Evolutionary conservation across 2,329 filamentous ascomycete species (phyloP).

Genomic region (Cercospora janseana): DNA sequence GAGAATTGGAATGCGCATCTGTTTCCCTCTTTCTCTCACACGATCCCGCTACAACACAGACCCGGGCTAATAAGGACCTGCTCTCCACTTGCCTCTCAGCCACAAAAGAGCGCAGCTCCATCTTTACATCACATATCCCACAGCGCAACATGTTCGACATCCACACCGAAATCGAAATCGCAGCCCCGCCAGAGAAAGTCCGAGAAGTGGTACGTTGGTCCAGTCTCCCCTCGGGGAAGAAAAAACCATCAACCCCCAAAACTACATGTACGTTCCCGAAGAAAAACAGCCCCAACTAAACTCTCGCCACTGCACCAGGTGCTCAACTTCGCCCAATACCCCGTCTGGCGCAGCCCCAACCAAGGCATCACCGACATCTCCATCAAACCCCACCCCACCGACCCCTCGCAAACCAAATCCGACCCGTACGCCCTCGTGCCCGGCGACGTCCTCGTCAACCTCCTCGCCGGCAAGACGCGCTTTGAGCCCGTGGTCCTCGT

Average conservation of each 20-base stretch:
- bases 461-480: neutral
- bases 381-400: neutral
- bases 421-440: neutral
- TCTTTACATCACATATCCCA: no score
- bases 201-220: conserved; percentile 10
- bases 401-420: neutral
- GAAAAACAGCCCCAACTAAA: no score
- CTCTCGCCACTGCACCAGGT: neutral
- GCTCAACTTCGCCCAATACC: conserved; percentile 20
- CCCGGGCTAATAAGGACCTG: no score
- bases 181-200: conserved; percentile 16
- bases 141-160: conserved; percentile 17
- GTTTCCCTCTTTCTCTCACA: no score
- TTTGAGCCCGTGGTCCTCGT: neutral
- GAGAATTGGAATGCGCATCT: no score
- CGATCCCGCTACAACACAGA: no score
- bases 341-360: conserved; percentile 13
- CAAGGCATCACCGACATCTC: neutral
- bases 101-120: no score
- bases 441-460: neutral
- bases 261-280: no score
- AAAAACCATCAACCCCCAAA: neutral
- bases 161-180: conserved; percentile 19
- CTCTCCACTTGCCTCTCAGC: no score
- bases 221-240: neutral